phyloP scores from a whole-genome alignment of 768 basidiomycete species.

The Pleurotus eryngii region DNA sequence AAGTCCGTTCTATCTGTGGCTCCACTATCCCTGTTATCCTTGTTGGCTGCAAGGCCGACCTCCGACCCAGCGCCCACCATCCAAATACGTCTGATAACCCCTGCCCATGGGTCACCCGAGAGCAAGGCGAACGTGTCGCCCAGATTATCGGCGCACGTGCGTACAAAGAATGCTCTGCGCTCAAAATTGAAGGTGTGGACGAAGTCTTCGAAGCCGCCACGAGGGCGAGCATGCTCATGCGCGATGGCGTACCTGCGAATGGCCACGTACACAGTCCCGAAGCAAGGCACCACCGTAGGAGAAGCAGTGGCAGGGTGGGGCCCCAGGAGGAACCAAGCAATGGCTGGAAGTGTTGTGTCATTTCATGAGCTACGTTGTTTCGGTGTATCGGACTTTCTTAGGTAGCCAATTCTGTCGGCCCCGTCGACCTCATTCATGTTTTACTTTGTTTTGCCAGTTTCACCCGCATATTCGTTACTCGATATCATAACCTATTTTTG shows the following conservation, averaged over 20 bases:
- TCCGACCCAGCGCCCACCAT: constrained; percentile 60
- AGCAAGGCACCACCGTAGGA: constrained; percentile 48
- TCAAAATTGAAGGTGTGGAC: constrained; percentile 90
- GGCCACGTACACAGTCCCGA: constrained; percentile 32
- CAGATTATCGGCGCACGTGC: constrained; percentile 83
- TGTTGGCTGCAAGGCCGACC: constrained; percentile 94
- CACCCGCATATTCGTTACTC: not conserved
- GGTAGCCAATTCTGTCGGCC: not conserved
- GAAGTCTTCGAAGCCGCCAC: constrained; percentile 98
- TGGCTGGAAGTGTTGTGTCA: constrained; percentile 10
- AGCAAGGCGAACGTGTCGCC: constrained; percentile 81
- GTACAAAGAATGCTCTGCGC: constrained; percentile 92
- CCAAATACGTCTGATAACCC: constrained; percentile 43
- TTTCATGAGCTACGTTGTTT: constrained; percentile 6
- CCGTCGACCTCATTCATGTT: not conserved
- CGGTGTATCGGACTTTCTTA: not conserved
- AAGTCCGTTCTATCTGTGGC: constrained; percentile 96
- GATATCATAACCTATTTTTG: not conserved
- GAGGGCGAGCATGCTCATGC: constrained; percentile 92
- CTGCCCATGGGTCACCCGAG: constrained; percentile 62
- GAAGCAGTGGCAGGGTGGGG: constrained; percentile 38
- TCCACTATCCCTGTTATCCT: constrained; percentile 89
- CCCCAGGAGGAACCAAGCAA: constrained; percentile 1
- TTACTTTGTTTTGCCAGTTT: not conserved
- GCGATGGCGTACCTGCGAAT: constrained; percentile 69